Conservation (phyloP, 1,284 basidiomycete genomes). For the Leccinum pachyderme region DNA sequence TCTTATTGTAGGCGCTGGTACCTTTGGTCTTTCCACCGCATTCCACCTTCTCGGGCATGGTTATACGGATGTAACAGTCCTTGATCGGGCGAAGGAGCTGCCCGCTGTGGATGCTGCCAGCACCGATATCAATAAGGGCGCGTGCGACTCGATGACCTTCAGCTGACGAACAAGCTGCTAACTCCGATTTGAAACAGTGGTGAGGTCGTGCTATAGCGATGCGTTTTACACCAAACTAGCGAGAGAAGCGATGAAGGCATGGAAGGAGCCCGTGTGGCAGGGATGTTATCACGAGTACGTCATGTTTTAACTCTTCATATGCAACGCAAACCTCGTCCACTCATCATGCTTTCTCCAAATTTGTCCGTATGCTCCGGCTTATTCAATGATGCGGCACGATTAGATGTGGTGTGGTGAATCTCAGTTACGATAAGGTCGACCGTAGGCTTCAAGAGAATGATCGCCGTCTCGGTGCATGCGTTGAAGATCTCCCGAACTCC, state of each 20-base stretch:
- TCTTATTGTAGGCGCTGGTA: conserved; percentile 82
- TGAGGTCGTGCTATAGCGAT: conserved; percentile 70
- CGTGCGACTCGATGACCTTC: conserved; percentile 13
- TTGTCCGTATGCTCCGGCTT: not conserved
- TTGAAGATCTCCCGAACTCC: conserved; percentile 40
- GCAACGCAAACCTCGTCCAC: not conserved
- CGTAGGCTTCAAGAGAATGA: conserved; percentile 60
- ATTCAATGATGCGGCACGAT: not conserved
- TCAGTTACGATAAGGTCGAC: conserved; percentile 13
- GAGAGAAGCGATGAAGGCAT: conserved; percentile 66
- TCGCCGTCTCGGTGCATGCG: conserved; percentile 46
- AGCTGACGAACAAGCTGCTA: not conserved
- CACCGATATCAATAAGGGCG: conserved; percentile 83
- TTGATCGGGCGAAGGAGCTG: conserved; percentile 64
- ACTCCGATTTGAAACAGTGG: conserved; percentile 43
- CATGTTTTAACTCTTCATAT: not conserved
- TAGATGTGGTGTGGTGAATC: conserved; percentile 29
- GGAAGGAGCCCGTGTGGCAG: conserved; percentile 70
- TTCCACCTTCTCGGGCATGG: conserved; percentile 71
- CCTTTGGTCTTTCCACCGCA: conserved; percentile 84
- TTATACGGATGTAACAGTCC: conserved; percentile 65
- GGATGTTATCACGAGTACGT: conserved; percentile 80
- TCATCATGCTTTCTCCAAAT: not conserved
- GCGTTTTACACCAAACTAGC: conserved; percentile 69
- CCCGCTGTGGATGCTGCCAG: conserved; percentile 82